phyloP scores from a whole-genome alignment of 2,329 filamentous ascomycete species.

The Penicillium sp. region DNA sequence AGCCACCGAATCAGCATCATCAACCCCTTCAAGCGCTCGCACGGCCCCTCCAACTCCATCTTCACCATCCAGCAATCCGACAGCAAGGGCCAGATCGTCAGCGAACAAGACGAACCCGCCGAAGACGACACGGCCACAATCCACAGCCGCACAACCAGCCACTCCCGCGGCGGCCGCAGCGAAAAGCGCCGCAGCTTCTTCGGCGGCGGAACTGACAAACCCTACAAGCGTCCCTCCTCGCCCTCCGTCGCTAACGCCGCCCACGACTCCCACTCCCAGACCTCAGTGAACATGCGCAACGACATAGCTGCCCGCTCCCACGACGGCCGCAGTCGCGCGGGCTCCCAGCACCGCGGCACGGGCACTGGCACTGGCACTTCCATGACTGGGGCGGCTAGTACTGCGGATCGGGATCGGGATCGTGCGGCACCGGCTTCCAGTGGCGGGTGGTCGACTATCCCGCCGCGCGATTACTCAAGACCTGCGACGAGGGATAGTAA shows the following conservation, averaged over 20 bases:
- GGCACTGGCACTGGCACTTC: too few relatives aligned
- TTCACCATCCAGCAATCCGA: conserved; percentile 33
- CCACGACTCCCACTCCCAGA: conserved; percentile 24
- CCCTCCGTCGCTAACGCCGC: conserved; percentile 27
- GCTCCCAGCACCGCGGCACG: conserved; percentile 30
- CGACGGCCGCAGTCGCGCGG: conserved; percentile 30
- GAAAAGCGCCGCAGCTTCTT: conserved; percentile 44
- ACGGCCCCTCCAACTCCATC: conserved; percentile 36
- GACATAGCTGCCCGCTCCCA: conserved; percentile 27
- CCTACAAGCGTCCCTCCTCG: conserved; percentile 33
- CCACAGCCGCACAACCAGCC: conserved; percentile 37
- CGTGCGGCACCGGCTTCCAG: too few relatives aligned
- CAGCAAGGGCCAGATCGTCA: conserved; percentile 22
- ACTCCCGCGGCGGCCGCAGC: conserved; percentile 33
- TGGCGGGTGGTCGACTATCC: conserved; percentile 35
- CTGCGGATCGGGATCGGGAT: too few relatives aligned
- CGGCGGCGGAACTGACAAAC: conserved; percentile 32
- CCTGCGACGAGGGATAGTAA: conserved; percentile 34
- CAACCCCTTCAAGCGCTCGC: conserved; percentile 44
- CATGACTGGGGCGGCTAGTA: conserved; percentile 21
- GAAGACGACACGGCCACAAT: conserved; percentile 39
- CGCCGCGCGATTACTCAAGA: conserved; percentile 34
- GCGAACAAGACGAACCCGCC: conserved; percentile 20
- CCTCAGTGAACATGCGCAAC: conserved; percentile 26
- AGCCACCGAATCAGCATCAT: conserved; percentile 43